Conservation (phyloP, 2,329 filamentous ascomycete genomes). For the Fusarium clavum region DNA sequence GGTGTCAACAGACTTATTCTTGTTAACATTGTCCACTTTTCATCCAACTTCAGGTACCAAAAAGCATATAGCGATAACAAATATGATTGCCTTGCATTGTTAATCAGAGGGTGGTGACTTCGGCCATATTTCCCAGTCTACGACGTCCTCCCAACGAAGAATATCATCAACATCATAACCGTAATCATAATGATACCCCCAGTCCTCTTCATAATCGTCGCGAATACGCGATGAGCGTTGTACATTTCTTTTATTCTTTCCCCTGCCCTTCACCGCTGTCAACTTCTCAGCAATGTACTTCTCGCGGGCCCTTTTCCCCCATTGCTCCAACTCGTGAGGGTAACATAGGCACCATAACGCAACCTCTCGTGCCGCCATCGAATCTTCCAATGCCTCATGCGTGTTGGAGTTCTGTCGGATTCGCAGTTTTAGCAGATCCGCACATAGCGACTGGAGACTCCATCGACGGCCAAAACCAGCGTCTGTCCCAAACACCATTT, state of each 20-base stretch:
- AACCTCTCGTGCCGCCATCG: slow-evolving; percentile 8
- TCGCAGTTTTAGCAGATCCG: background rate
- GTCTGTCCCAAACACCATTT: background rate
- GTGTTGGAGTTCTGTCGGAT: background rate
- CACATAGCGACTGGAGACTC: background rate
- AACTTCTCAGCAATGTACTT: background rate
- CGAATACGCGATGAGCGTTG: background rate
- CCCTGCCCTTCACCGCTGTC: background rate
- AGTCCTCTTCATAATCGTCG: no score
- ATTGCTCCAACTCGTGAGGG: background rate
- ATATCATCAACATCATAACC: background rate
- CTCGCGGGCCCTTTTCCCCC: background rate
- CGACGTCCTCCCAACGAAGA: slow-evolving; percentile 25
- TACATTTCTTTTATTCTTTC: background rate
- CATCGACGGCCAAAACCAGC: background rate
- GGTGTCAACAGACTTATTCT: no score
- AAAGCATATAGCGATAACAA: no score
- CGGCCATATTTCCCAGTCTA: slow-evolving; percentile 14
- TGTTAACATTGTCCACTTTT: no score
- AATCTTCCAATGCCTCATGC: slow-evolving; percentile 4
- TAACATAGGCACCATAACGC: background rate
- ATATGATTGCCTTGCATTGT: background rate
- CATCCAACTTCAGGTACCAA: no score
- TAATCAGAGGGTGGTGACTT: slow-evolving; percentile 24
- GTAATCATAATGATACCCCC: background rate